phyloP scores from a whole-genome alignment of 2,329 filamentous ascomycete genomes.

The Ophiostoma ulmi region DNA sequence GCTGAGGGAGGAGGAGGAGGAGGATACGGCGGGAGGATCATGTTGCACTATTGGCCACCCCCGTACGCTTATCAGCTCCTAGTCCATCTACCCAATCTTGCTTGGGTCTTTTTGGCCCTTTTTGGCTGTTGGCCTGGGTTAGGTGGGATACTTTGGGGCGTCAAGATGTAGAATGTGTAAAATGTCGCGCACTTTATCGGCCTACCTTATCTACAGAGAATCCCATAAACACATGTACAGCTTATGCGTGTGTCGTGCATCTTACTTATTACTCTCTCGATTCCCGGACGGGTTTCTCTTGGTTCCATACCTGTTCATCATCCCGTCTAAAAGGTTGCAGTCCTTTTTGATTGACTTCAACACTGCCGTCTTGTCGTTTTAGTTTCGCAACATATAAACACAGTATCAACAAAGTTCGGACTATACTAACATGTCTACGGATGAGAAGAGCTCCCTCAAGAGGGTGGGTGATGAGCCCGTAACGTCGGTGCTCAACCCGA shows the following conservation, averaged over 20 bases:
- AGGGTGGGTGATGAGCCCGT: slow-evolving; percentile 26
- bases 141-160: background rate
- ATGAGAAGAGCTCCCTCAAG: slow-evolving; percentile 20
- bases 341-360: background rate
- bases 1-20: background rate
- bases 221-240: background rate
- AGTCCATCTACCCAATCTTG: background rate
- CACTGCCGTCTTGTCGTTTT: background rate
- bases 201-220: background rate
- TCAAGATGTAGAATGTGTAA: slow-evolving; percentile 2
- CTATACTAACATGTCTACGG: slow-evolving; percentile 8
- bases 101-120: slow-evolving; percentile 12
- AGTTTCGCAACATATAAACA: background rate
- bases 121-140: background rate
- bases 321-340: background rate
- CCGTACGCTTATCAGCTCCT: slow-evolving; percentile 3
- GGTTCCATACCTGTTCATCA: background rate
- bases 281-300: background rate
- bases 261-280: background rate
- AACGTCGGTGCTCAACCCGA: slow-evolving; percentile 24
- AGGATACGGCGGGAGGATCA: background rate
- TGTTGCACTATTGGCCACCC: slow-evolving; percentile 13
- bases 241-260: no score
- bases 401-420: background rate
- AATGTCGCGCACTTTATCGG: slow-evolving; percentile 6